Conservation (phyloP, 345 rosid genomes). For the Conringia planisiliqua region DNA sequence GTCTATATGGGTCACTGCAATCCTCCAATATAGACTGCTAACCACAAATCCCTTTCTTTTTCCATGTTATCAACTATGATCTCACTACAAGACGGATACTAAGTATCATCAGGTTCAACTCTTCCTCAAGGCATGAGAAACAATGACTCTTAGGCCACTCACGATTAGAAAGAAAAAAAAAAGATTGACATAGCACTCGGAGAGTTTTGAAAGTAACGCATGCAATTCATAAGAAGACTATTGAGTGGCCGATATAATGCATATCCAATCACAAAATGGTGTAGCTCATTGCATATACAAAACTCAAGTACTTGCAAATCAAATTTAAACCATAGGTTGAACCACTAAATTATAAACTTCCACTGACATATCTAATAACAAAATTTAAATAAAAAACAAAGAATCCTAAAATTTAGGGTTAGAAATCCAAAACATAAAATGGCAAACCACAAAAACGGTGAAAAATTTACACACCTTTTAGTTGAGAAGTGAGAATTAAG, state of each 20-base stretch:
- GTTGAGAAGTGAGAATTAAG: too few relatives aligned
- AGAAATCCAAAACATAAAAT: background rate
- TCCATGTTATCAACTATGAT: background rate
- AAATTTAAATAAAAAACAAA: background rate
- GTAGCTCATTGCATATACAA: background rate
- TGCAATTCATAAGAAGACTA: background rate
- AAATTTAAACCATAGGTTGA: background rate
- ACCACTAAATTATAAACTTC: background rate
- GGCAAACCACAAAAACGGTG: too few relatives aligned
- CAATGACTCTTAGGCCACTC: background rate
- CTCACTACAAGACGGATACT: background rate
- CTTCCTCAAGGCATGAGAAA: background rate
- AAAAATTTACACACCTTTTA: too few relatives aligned
- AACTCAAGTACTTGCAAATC: background rate
- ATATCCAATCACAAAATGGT: background rate
- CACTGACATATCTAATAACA: background rate
- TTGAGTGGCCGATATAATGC: background rate
- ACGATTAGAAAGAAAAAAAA: background rate
- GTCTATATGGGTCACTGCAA: background rate
- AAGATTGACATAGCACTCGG: background rate
- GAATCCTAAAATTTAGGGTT: background rate
- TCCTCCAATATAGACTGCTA: background rate
- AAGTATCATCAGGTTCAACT: background rate
- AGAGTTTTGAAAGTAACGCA: background rate
- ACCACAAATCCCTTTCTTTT: background rate